A percentile compares a stretch with the other conserved stretches of the same genome.
These are phyloP conservation scores for Royoungia palumana DNA, from an alignment of 768 basidiomycete species.

Conservation along the genomic window DNA sequence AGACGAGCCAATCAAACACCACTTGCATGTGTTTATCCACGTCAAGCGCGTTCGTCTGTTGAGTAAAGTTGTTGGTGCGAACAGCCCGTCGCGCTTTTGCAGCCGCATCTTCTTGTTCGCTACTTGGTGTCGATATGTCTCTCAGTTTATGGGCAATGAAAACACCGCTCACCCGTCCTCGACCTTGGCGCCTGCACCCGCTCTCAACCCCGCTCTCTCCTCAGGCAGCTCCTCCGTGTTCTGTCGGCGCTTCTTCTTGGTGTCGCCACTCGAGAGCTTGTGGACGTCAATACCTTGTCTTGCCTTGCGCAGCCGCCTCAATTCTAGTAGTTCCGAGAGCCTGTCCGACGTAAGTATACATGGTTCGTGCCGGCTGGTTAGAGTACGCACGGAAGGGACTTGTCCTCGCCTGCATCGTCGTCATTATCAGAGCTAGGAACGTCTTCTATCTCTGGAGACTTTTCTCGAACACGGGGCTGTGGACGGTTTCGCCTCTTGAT, in stretches of 20 bases:
- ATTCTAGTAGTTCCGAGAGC: conserved; percentile 78
- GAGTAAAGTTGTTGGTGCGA: conserved; percentile 90
- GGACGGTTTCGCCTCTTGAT: conserved; percentile 77
- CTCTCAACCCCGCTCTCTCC: conserved; percentile 54
- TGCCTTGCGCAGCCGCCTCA: conserved; percentile 70
- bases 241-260: conserved; percentile 64
- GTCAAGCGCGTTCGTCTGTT: conserved; percentile 93
- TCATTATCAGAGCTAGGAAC: conserved; percentile 10
- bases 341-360: conserved; percentile 33
- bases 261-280: conserved; percentile 83
- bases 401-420: conserved; percentile 33
- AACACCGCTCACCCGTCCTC: conserved; percentile 46
- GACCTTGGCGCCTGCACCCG: conserved; percentile 27
- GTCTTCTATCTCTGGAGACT: conserved; percentile 35
- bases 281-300: conserved; percentile 83
- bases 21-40: conserved; percentile 98
- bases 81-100: conserved; percentile 72
- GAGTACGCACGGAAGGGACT: conserved; percentile 48
- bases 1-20: background rate
- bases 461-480: conserved; percentile 53
- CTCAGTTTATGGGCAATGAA: no score
- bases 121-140: conserved; percentile 17
- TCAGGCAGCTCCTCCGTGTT: conserved; percentile 41
- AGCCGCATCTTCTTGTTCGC: conserved; percentile 63
- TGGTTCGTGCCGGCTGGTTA: background rate